A percentile compares a stretch with the other conserved stretches of the same genome.
phyloP scores from a whole-genome alignment of 2,329 filamentous ascomycete species.

The Neopestalotiopsis clavispora region DNA sequence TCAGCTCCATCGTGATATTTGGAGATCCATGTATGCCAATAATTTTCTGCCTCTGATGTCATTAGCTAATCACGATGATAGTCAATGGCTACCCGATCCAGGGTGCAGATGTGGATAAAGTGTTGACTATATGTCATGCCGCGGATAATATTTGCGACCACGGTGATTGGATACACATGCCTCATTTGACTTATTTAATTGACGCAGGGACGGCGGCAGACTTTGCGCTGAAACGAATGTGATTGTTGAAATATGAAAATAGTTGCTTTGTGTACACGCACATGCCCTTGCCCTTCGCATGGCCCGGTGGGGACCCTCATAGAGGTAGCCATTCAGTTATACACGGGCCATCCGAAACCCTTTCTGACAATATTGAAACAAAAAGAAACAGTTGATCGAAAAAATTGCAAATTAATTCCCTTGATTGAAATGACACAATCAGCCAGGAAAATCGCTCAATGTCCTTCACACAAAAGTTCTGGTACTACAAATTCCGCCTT shows the following conservation, averaged over 20 bases:
- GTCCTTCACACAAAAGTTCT: not conserved
- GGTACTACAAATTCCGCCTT: not conserved
- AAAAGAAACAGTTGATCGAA: too few species aligned
- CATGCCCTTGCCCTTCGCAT: too few species aligned
- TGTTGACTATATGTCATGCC: slow-evolving; percentile 9
- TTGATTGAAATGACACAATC: too few species aligned
- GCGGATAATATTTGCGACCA: slow-evolving; percentile 12
- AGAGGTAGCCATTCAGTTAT: too few species aligned
- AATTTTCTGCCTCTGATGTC: too few species aligned
- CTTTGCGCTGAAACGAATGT: slow-evolving; percentile 1
- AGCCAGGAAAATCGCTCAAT: too few species aligned
- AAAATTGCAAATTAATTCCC: too few species aligned
- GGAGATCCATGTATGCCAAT: slow-evolving; percentile 5
- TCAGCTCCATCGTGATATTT: slow-evolving; percentile 12
- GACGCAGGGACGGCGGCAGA: slow-evolving; percentile 4
- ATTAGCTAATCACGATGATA: not conserved
- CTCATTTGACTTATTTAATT: slow-evolving; percentile 12
- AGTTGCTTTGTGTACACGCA: too few species aligned
- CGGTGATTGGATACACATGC: slow-evolving; percentile 12
- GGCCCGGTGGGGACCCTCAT: too few species aligned
- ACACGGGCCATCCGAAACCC: too few species aligned
- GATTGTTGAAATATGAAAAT: not conserved
- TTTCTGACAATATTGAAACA: too few species aligned
- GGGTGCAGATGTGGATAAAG: not conserved
- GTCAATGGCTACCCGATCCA: slow-evolving; percentile 6